Conservation (phyloP, 2,329 filamentous ascomycete species). For the Dactylellina drechsleri region DNA sequence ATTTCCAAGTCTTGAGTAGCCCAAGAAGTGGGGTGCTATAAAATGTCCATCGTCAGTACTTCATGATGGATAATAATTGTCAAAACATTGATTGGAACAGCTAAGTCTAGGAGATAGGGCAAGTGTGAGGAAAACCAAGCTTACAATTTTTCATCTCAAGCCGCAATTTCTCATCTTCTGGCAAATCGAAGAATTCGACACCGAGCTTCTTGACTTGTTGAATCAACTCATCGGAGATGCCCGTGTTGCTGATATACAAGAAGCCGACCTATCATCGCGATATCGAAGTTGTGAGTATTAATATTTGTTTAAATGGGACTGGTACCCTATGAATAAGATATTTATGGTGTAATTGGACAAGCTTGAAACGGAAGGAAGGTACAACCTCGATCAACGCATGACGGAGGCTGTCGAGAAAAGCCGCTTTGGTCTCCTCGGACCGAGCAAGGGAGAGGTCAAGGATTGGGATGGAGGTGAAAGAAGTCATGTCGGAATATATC, state of each 20-base stretch:
- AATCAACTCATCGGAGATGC: slow-evolving; percentile 74
- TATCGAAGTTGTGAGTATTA: not conserved
- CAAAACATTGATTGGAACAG: too few species aligned
- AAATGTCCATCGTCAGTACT: not conserved
- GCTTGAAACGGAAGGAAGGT: slow-evolving; percentile 10
- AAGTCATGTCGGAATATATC: slow-evolving; percentile 59
- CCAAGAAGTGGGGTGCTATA: slow-evolving; percentile 73
- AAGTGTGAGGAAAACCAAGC: not conserved
- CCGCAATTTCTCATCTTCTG: slow-evolving; percentile 76
- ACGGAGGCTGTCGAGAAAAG: slow-evolving; percentile 76
- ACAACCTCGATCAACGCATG: slow-evolving; percentile 75
- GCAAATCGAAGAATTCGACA: slow-evolving; percentile 79
- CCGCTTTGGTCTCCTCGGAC: slow-evolving; percentile 73
- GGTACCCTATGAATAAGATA: not conserved
- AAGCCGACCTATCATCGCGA: slow-evolving; percentile 72
- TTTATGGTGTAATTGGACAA: not conserved
- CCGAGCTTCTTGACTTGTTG: slow-evolving; percentile 74
- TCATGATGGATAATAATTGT: not conserved
- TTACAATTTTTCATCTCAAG: slow-evolving; percentile 59
- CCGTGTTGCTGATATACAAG: slow-evolving; percentile 82
- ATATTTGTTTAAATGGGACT: not conserved
- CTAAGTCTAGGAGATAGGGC: too few species aligned
- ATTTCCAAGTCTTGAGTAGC: slow-evolving; percentile 73
- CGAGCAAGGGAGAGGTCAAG: slow-evolving; percentile 77
- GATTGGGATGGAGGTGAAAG: slow-evolving; percentile 80